phyloP scores from a whole-genome alignment of 2,329 filamentous ascomycete genomes.

The Aspergillaceae sp. region DNA sequence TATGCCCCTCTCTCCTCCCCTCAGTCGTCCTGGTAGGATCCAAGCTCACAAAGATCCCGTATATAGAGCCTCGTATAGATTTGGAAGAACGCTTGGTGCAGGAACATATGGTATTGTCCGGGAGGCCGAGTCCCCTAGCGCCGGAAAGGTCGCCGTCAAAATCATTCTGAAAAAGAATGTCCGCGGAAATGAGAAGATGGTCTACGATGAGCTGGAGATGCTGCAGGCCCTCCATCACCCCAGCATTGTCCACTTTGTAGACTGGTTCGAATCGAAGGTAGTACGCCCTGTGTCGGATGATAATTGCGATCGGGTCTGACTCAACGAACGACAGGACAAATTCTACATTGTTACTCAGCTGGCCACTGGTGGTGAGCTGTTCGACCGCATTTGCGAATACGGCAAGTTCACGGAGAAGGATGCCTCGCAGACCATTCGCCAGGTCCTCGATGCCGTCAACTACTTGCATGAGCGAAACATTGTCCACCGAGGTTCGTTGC shows the following conservation, averaged over 20 bases:
- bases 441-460: conserved; percentile 85
- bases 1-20: conserved; percentile 3
- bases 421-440: conserved; percentile 87
- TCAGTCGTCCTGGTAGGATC: too few relatives aligned
- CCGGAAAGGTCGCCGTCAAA: conserved; percentile 85
- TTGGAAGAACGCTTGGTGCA: conserved; percentile 87
- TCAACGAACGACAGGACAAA: conserved; percentile 62
- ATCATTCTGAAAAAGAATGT: conserved; percentile 99
- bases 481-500: conserved; percentile 71
- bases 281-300: conserved; percentile 17
- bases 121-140: conserved; percentile 73
- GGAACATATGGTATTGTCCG: conserved; percentile 98
- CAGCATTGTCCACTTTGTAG: conserved; percentile 93
- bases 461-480: conserved; percentile 93
- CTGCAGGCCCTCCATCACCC: conserved; percentile 83
- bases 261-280: conserved; percentile 98
- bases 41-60: not conserved
- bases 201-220: conserved; percentile 93
- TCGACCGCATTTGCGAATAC: conserved; percentile 95
- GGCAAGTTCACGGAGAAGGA: conserved; percentile 99
- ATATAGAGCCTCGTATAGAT: conserved; percentile 71
- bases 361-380: conserved; percentile 90
- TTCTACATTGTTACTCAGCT: conserved; percentile 98
- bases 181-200: conserved; percentile 96
- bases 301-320: not conserved